Base-by-base conservation (phyloP, 1,139 yeast genomes). In the Insectozyma bohioensis region DNA sequence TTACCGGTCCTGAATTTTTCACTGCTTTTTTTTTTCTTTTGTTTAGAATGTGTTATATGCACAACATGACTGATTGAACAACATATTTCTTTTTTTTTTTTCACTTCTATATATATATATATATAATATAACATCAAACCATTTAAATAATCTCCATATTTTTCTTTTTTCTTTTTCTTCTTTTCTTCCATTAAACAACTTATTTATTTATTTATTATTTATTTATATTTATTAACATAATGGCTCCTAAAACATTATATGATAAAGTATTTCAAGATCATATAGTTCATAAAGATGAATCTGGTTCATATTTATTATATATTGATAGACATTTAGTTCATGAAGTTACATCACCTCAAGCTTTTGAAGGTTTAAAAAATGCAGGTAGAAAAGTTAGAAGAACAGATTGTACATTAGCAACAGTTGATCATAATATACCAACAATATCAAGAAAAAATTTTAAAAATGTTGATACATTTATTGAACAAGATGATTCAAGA, bases 261-360 rank as follows among this genome's bases (percentile, higher is more conserved):
- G 98, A 92, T 66, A 92, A 92, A 73, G 96, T 92, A 53, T 92
- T 88, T 58, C 85, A 82, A 45, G 97, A 85, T 73, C 97, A 92
- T 57, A 67, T 90, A 36, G 97, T 92, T 48, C 92, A 88, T 63
- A 69, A 77, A 54, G 95, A 88, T 51, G 92, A 85, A 34, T 80
- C 87, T 21, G 95, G 94, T 23, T 87, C 96, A 10, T 82, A 75
- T 54, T 72, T 92, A 47, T 65, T 92, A 44, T 92, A 85, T 61
- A 90, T 92, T 42, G 98, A 92, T 63, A 85, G 98, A 63, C 98
- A 92, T 60, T 72, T 92, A 49, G 95, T 92, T 37, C 98, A 92
- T 60, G 98, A 92, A 66, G 98, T 92, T 35, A 92, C 98, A 1
- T 88, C 97, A 22, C 98, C 98, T 20, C 98, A 92, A 63, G 98